Base-by-base conservation (phyloP, 2,329 filamentous ascomycete species). In the Monilinia laxa region DNA sequence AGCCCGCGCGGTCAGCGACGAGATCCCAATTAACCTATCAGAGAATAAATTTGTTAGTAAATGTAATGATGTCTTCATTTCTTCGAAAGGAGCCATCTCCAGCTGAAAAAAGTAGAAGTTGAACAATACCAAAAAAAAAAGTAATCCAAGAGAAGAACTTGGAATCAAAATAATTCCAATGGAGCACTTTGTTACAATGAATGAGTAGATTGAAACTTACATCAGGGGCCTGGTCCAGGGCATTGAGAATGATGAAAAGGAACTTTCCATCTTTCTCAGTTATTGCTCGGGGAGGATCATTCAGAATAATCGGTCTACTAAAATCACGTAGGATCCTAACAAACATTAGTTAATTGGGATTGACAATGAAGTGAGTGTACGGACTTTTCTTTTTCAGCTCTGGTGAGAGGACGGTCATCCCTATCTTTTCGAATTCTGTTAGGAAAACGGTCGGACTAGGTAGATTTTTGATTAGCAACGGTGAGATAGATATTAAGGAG, bases 1-100 rank as follows among this genome's bases (percentile, higher is more conserved):
- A 81, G 11, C 77, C 76, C 16, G 76, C 73, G 16, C 80, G 78
- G 0, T 62, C 40, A 1, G 83, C 82, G 3, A 85, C 80, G 5
- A 71, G 73, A 0, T 78, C 73, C 83, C 83, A 85, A 71, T 85
- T 80, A 14, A 72, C 68, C 72, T 72, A 35, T 14, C 25, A 14
- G 23, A 3, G 31, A 23, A 42, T 6, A 25, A 23, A 38, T 18
- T 4, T 12, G 14, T 40, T 10, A 49, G 40, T 51, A 54, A 40
- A 54, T 20, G 1, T 28, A 31, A 52, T 54, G 47, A 63, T 49
- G 28, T 54, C 35, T 28, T 63, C 60, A 49, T 14, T 42, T 60
- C 51, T 25, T 56, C 20, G 38, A 20, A 45, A 47, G 23, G 40
- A 40, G 25, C 18, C 2, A 23, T 11, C 40, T 59, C 16, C 7